Evolutionary conservation across 768 basidiomycete genomes (phyloP), one percentile per base, ranked within the genome.

Genomic region (Termitomyces sp.): DNA sequence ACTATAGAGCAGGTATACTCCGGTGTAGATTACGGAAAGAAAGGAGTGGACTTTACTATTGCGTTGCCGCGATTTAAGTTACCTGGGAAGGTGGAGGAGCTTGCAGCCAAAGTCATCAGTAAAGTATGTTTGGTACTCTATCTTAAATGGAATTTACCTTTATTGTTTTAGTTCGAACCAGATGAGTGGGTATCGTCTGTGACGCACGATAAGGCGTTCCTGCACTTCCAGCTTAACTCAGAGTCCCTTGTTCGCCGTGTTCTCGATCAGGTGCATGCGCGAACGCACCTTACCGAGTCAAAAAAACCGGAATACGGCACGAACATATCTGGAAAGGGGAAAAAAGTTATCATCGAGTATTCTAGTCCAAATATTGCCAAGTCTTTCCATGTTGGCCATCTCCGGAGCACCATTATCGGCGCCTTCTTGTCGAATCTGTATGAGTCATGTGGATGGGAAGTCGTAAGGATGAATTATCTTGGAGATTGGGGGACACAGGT

Each of bases 401-500:
- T 98, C 59, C 83, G 96, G 39, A 94, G 92, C 54, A 99, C 96
- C n/a, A 99, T 99, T 70, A 96, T 98, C 67, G 96, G 96, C n/a
- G 88, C 92, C 0, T 97, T 97, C 76, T 72, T 98, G 58, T 78
- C 83, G 10, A 98, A 98, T 72, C 65, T 98, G 42, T 96, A 98
- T 78, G 88, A 86, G 67, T 82, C 92, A 7, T 92, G 88, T 65
- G 95, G 96, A 16, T 98, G 93, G 94, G 83, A 93, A 7, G 94
- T 95, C n/a, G 71, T 83, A 37, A 81, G 89, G 2, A 76, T 98
- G 72, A 99, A 99, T 70, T 99, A 99, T 69, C 82, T 98, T 16
- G 96, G 96, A 2, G 96, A 98, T 68, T 98, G 95, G 96, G 96
- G 96, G 24, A 98, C 94, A 42, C 96, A 98, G 81, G 94, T 93